These are phyloP conservation scores for Leccinum ochraceum DNA, from an alignment of 768 basidiomycete species.

Conservation along the genomic window DNA sequence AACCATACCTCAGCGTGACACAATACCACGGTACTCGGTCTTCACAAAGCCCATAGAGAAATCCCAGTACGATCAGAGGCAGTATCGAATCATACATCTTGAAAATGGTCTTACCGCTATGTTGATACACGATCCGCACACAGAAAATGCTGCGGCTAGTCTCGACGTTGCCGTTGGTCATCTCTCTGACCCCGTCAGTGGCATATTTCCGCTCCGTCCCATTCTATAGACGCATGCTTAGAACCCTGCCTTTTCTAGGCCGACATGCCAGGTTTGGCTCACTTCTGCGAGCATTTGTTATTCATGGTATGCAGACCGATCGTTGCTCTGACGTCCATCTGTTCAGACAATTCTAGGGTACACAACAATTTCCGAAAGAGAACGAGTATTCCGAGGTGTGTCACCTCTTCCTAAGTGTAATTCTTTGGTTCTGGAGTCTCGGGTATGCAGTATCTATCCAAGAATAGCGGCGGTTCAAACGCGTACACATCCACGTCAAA, in stretches of 20 bases:
- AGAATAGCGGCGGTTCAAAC: conserved; percentile 87
- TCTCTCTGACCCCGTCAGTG: conserved; percentile 83
- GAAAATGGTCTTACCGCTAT: conserved; percentile 88
- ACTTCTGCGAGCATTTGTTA: conserved; percentile 94
- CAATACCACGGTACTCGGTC: conserved; percentile 48
- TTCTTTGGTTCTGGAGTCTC: background rate
- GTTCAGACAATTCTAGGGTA: conserved; percentile 52
- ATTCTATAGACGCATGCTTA: conserved; percentile 1
- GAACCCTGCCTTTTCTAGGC: conserved; percentile 41
- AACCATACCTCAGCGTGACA: conserved; percentile 10
- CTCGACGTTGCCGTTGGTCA: conserved; percentile 95
- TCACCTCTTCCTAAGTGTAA: background rate
- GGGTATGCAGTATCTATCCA: conserved; percentile 60
- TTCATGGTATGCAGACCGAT: conserved; percentile 73
- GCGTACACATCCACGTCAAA: conserved; percentile 91
- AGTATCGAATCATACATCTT: conserved; percentile 81
- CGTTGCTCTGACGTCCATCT: background rate
- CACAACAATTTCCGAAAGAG: conserved; percentile 82
- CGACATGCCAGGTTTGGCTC: conserved; percentile 91
- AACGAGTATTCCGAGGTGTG: conserved; percentile 90
- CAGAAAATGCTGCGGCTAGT: conserved; percentile 95
- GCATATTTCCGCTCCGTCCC: background rate
- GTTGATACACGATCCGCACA: conserved; percentile 77
- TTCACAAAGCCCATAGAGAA: conserved; percentile 65
- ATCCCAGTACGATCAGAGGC: conserved; percentile 75